Conservation (phyloP, 1,284 basidiomycete species). For the Apiotrichum domesticum region DNA sequence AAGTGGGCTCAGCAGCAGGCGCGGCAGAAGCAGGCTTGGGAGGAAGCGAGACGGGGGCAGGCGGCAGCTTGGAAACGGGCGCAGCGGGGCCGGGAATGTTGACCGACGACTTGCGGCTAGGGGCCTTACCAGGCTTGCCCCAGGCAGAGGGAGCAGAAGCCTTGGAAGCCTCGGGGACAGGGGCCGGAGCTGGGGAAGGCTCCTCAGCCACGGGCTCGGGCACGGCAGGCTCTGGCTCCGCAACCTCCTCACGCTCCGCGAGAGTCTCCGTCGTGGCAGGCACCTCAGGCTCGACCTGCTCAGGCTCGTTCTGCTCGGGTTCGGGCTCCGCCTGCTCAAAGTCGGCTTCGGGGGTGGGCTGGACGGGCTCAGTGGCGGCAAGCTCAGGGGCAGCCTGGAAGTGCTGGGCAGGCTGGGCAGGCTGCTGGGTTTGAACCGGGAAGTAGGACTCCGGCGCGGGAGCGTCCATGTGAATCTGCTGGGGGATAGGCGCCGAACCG, state of each 20-base stretch:
- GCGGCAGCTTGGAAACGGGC: conserved; percentile 22
- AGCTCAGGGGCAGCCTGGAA: conserved; percentile 10
- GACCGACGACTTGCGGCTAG: conserved; percentile 28
- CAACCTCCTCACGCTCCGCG: not conserved
- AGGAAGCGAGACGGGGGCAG: conserved; percentile 31
- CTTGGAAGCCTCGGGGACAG: not conserved
- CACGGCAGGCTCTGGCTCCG: conserved; percentile 1
- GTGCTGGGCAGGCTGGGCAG: conserved; percentile 13
- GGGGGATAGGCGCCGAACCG: not conserved
- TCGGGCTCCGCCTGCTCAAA: conserved; percentile 5
- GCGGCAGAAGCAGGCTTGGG: conserved; percentile 42
- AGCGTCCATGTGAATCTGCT: conserved; percentile 4
- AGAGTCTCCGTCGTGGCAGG: not conserved
- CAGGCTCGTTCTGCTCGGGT: conserved; percentile 7
- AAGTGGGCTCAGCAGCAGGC: conserved; percentile 53
- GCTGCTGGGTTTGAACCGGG: conserved; percentile 13
- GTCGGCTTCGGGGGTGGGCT: conserved; percentile 1
- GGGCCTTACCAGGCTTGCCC: conserved; percentile 25
- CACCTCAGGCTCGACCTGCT: not conserved
- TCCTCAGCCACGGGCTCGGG: conserved; percentile 2
- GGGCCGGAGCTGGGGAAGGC: not conserved
- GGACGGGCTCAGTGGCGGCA: conserved; percentile 10
- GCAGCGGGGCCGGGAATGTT: conserved; percentile 1
- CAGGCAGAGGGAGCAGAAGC: conserved; percentile 20
- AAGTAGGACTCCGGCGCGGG: conserved; percentile 1